Conservation (phyloP, 805 yeast genomes). For the Ogataea nakhonphanomensis region DNA sequence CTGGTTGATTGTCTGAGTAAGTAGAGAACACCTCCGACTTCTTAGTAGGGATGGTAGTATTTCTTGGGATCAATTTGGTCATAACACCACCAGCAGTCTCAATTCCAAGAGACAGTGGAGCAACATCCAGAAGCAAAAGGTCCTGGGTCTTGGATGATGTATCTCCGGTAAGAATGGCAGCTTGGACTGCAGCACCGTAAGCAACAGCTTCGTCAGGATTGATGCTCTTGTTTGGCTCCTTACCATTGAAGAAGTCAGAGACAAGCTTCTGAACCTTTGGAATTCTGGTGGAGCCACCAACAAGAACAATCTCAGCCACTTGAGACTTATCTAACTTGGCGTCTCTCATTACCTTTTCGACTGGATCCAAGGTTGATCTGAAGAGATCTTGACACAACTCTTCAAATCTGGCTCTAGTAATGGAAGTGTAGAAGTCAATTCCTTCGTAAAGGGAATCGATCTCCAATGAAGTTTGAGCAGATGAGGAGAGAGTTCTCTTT, state of each 20-base stretch:
- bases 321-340: conserved; percentile 86
- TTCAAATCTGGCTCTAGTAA: conserved; percentile 97
- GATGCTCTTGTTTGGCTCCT: conserved; percentile 94
- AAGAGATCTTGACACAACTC: conserved; percentile 92
- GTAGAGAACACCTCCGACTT: conserved; percentile 74
- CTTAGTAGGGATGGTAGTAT: conserved; percentile 73
- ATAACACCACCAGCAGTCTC: conserved; percentile 84
- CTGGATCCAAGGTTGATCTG: conserved; percentile 93
- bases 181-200: conserved; percentile 98
- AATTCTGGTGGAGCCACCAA: conserved; percentile 98
- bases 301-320: conserved; percentile 89
- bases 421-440: conserved; percentile 91
- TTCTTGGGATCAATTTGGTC: conserved; percentile 74
- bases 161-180: conserved; percentile 95
- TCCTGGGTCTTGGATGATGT: conserved; percentile 96
- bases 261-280: conserved; percentile 95
- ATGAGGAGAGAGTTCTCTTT: conserved; percentile 94
- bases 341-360: conserved; percentile 90
- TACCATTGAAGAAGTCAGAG: conserved; percentile 95
- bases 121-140: conserved; percentile 89
- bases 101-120: conserved; percentile 83
- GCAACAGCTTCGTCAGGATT: conserved; percentile 99
- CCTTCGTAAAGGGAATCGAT: conserved; percentile 95
- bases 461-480: conserved; percentile 93
- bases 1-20: conserved; percentile 82